phyloP scores from a whole-genome alignment of 352 stramenopile species.

The Globisporangium megalacanthum region DNA sequence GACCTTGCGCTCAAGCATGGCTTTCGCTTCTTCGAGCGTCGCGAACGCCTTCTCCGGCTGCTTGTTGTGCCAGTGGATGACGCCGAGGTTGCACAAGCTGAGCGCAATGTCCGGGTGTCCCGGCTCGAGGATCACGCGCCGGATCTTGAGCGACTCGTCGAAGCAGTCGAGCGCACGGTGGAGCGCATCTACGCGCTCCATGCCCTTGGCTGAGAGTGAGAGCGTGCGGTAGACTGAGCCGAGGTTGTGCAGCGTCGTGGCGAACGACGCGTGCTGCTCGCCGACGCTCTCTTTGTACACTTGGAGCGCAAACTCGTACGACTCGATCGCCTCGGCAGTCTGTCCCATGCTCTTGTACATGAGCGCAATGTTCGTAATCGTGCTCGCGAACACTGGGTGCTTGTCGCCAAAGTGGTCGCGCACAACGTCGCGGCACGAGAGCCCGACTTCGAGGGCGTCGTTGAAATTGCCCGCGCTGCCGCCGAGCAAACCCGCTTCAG shows the following conservation, averaged over 20 bases:
- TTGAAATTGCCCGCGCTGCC: conserved; percentile 59
- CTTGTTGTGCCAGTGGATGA: conserved; percentile 82
- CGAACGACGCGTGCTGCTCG: conserved; percentile 79
- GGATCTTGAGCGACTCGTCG: conserved; percentile 74
- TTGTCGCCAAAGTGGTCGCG: conserved; percentile 70
- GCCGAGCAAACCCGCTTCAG: not conserved
- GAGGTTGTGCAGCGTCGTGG: conserved; percentile 80
- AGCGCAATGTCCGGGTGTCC: conserved; percentile 75
- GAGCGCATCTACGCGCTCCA: conserved; percentile 61
- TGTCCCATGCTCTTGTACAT: conserved; percentile 86
- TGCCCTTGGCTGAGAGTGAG: conserved; percentile 46
- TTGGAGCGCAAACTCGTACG: conserved; percentile 76
- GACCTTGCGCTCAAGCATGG: conserved; percentile 56
- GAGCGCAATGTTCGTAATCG: conserved; percentile 82
- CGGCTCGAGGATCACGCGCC: conserved; percentile 55
- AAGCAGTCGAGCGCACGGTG: conserved; percentile 75
- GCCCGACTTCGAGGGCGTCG: conserved; percentile 49
- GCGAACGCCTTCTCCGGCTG: conserved; percentile 59
- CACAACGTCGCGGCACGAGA: conserved; percentile 68
- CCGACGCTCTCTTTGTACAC: conserved; percentile 79
- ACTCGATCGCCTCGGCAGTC: conserved; percentile 66
- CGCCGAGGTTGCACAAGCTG: conserved; percentile 78
- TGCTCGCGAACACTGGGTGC: conserved; percentile 79
- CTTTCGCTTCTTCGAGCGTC: conserved; percentile 52
- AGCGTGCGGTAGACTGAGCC: conserved; percentile 67